Base-by-base conservation (phyloP, 768 basidiomycete genomes). In the Leucogyrophana mollusca region DNA sequence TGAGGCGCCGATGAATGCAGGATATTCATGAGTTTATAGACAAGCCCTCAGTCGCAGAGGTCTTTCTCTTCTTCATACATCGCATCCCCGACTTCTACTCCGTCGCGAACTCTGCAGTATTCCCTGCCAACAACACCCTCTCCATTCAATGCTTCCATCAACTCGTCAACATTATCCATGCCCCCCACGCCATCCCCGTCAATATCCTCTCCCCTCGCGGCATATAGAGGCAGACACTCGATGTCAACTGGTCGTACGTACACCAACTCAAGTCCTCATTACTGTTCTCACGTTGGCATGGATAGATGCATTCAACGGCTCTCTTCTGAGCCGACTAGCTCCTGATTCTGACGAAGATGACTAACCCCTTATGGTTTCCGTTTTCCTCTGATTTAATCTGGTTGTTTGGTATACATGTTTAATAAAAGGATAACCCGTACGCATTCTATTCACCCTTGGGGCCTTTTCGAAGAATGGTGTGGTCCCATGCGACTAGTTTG, bases 181-280 rank as follows among this genome's bases (percentile, higher is more conserved):
- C 55, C 69, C 39, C 58, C 62, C 23, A 70, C 71, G 2, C 65
- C 71, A 5, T 61, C 66, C 0, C 68, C 70, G 4, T 69, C 70
- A 9, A 25, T 57, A 7, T 49, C 60, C 11, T 56, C 59, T 9
- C 58, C 61, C n/a, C 60, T 71, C 9, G 65, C 68, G 7, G 66
- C 71, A 4, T 72, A 71, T 40, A 55, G 69, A 11, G 72, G 72
- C 22, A 65, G 58, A 43, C 72, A 73, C 44, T 56, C 60, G 14
- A 49, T 58, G 23, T 57, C 60, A 3, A 58, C 57, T 6, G 73
- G 67, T 45, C 68, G 71, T 73, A 38, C 55, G 73, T 57, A 14
- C 17, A 25, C 20, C 8, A n/a, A n/a, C n/a, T n/a, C n/a, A n/a
- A n/a, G n/a, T n/a, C n/a, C n/a, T n/a, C n/a, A n/a, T 14, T 40